Conservation (phyloP, 2,329 filamentous ascomycete genomes). For the Colletotrichum lupini region DNA sequence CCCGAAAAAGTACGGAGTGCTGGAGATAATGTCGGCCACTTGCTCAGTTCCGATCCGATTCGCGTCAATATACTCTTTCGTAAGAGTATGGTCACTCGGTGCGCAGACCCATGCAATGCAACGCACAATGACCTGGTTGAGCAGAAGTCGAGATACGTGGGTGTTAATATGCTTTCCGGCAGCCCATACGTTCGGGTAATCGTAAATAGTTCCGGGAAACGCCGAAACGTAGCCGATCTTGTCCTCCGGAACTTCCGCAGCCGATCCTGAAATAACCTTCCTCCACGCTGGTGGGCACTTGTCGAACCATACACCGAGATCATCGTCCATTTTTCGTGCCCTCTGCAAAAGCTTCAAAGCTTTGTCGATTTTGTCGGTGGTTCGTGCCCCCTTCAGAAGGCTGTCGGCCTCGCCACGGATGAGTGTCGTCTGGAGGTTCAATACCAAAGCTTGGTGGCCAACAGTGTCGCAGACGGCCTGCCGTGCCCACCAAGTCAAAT, state of each 20-base stretch:
- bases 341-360: conserved; percentile 37
- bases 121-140: conserved; percentile 38
- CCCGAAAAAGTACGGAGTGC: conserved; percentile 39
- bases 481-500: conserved; percentile 40
- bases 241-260: conserved; percentile 34
- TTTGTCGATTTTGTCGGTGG: conserved; percentile 38
- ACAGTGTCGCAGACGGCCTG: conserved; percentile 38
- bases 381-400: conserved; percentile 34
- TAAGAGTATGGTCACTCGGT: conserved; percentile 38
- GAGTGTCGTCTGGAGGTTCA: conserved; percentile 41
- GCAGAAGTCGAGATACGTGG: conserved; percentile 38
- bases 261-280: conserved; percentile 36
- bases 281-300: conserved; percentile 37
- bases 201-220: conserved; percentile 37
- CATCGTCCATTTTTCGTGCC: conserved; percentile 35
- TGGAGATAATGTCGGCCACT: conserved; percentile 38
- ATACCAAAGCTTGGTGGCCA: conserved; percentile 39
- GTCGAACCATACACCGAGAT: conserved; percentile 39
- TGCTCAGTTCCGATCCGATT: conserved; percentile 37
- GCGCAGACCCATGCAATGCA: conserved; percentile 40
- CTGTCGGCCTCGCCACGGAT: conserved; percentile 40
- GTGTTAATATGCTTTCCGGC: conserved; percentile 41
- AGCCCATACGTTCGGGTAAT: conserved; percentile 40
- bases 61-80: conserved; percentile 37
- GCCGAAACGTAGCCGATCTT: conserved; percentile 31